Evolutionary conservation across 805 yeast genomes (phyloP).

Genomic region (Candida koratica): DNA sequence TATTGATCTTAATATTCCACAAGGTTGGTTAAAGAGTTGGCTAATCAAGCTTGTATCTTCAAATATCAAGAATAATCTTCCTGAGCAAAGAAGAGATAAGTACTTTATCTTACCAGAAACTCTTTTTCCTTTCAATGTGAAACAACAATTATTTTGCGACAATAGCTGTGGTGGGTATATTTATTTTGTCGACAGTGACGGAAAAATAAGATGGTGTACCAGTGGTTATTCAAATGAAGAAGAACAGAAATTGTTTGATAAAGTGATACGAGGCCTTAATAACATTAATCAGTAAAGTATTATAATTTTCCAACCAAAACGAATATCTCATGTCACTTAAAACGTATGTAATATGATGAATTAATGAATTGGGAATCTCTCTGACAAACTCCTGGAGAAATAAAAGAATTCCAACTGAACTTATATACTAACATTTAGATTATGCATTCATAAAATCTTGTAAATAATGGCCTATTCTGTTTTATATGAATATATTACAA

Average conservation of each 20-base stretch:
- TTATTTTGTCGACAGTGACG: conserved; percentile 68
- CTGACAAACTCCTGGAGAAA: conserved; percentile 32
- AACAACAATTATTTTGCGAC: conserved; percentile 59
- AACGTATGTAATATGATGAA: conserved; percentile 21
- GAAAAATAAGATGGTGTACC: conserved; percentile 86
- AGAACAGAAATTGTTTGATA: conserved; percentile 64
- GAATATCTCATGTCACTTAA: neutral
- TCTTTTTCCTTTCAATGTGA: conserved; percentile 52
- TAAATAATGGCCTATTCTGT: too few relatives aligned
- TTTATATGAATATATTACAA: too few relatives aligned
- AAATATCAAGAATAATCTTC: conserved; percentile 42
- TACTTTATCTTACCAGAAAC: conserved; percentile 64
- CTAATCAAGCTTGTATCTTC: conserved; percentile 49
- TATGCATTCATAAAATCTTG: too few relatives aligned
- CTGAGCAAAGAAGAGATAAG: conserved; percentile 47
- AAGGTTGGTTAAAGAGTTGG: conserved; percentile 61
- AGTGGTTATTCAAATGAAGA: conserved; percentile 74
- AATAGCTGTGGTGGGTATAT: conserved; percentile 82
- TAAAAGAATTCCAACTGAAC: conserved; percentile 15
- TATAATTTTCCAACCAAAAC: too few relatives aligned
- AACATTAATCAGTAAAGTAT: too few relatives aligned
- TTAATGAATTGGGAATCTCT: conserved; percentile 35
- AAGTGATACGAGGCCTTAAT: conserved; percentile 59
- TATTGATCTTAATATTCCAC: conserved; percentile 73
- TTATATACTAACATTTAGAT: conserved; percentile 8